phyloP scores from a whole-genome alignment of 2,329 filamentous ascomycete species.

The Diplodia intermedia region DNA sequence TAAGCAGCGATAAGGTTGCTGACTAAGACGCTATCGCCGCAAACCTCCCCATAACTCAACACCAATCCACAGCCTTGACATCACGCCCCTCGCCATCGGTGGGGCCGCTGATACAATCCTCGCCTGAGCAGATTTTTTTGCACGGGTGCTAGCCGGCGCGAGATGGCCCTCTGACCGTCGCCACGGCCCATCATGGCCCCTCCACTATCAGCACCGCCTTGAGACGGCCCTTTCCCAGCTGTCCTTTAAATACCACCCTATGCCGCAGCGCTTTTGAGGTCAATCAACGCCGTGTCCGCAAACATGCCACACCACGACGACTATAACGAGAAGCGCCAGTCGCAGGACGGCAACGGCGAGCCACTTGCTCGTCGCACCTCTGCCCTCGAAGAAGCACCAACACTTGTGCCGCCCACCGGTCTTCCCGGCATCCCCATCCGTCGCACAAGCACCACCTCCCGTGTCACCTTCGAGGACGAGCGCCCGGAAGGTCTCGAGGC shows the following conservation, averaged over 20 bases:
- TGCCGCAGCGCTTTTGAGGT: too few species aligned
- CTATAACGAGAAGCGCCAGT: conserved; percentile 5
- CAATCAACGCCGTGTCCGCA: background rate
- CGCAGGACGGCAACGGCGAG: conserved; percentile 30
- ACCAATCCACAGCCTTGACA: conserved; percentile 29
- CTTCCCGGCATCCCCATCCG: conserved; percentile 26
- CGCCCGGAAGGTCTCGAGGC: conserved; percentile 21
- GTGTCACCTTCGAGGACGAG: conserved; percentile 18
- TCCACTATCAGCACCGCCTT: background rate
- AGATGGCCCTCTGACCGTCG: background rate
- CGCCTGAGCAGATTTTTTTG: conserved; percentile 21
- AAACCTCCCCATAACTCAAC: conserved; percentile 1
- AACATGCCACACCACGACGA: conserved; percentile 22
- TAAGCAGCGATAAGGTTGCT: background rate
- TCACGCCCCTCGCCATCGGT: conserved; percentile 17
- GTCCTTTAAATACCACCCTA: conserved; percentile 1
- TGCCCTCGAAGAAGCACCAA: conserved; percentile 29
- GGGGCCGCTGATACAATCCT: conserved; percentile 27
- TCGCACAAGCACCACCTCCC: conserved; percentile 30
- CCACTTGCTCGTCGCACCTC: conserved; percentile 30
- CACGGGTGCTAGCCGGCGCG: background rate
- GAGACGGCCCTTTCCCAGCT: background rate
- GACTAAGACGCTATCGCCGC: conserved; percentile 4
- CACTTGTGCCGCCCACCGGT: conserved; percentile 29
- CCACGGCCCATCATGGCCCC: conserved; percentile 2